Evolutionary conservation across 78 protist species (phyloP).

Genomic region (Dictyostelium brefeldianum): DNA sequence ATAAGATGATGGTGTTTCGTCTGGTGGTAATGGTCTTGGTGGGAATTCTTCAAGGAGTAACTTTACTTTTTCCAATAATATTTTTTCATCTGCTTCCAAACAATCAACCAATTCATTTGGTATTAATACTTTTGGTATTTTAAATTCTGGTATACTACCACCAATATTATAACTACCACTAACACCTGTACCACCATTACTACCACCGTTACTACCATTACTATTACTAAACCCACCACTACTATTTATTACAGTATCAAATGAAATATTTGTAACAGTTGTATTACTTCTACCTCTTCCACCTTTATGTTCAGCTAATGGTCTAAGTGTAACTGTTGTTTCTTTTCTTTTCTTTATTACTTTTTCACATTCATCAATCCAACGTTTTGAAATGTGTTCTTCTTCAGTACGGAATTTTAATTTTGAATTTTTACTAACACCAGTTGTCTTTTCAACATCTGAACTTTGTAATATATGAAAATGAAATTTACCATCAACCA

Average conservation of each 20-base stretch:
- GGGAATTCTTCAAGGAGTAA: constrained; percentile 31
- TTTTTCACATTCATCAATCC: constrained; percentile 47
- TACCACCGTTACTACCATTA: too few relatives aligned
- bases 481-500: constrained; percentile 31
- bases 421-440: background rate
- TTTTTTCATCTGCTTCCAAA: constrained; percentile 59
- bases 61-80: constrained; percentile 42
- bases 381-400: constrained; percentile 19
- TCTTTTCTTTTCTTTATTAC: constrained; percentile 57
- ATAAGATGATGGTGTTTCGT: constrained; percentile 31
- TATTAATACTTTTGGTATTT: background rate
- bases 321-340: constrained; percentile 74
- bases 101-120: constrained; percentile 29
- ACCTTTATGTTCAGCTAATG: constrained; percentile 54
- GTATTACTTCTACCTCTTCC: constrained; percentile 61
- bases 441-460: constrained; percentile 43
- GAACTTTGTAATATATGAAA: constrained; percentile 29
- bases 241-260: background rate
- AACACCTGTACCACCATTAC: too few relatives aligned
- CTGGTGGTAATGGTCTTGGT: constrained; percentile 53
- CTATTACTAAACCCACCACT: too few relatives aligned
- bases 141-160: background rate
- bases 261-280: background rate
- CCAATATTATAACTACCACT: background rate
- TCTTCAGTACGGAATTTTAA: constrained; percentile 52